These are phyloP conservation scores for Phytophthora syringae DNA, from an alignment of 352 stramenopile genomes.

Conservation along the genomic window DNA sequence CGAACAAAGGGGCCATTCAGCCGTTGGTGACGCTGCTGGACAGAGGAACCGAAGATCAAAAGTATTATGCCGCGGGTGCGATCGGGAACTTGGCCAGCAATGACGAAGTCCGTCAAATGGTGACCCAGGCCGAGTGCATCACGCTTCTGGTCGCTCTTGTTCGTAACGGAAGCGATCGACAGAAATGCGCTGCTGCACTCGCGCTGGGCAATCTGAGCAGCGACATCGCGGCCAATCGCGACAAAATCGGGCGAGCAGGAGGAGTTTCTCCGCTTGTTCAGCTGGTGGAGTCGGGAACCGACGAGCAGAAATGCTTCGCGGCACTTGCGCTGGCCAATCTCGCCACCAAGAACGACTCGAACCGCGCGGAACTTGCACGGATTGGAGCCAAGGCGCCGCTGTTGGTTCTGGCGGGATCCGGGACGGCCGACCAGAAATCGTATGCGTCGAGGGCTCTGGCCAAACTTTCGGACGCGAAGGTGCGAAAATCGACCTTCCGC, in stretches of 20 bases:
- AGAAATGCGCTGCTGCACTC: background rate
- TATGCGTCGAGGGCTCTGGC: background rate
- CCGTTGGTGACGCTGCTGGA: background rate
- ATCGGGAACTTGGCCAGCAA: background rate
- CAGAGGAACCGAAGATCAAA: background rate
- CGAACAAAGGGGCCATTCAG: background rate
- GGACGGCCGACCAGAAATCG: background rate
- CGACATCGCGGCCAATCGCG: background rate
- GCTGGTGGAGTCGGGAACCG: background rate
- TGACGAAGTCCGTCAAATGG: background rate
- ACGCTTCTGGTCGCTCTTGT: slow-evolving; percentile 1
- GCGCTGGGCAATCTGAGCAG: background rate
- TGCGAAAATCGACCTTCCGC: background rate
- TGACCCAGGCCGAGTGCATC: background rate
- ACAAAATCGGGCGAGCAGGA: background rate
- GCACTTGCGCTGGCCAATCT: background rate
- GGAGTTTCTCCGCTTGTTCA: background rate
- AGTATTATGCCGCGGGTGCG: background rate
- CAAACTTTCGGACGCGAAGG: background rate
- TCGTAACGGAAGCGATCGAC: background rate
- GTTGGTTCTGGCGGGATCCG: background rate
- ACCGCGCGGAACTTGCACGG: background rate
- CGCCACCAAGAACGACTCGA: background rate
- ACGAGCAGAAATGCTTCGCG: slow-evolving; percentile 3
- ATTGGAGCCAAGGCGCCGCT: background rate